Evolutionary conservation across 345 rosid species (phyloP), one percentile per base, ranked within the genome.

Genomic region (Raphanus sativus): DNA sequence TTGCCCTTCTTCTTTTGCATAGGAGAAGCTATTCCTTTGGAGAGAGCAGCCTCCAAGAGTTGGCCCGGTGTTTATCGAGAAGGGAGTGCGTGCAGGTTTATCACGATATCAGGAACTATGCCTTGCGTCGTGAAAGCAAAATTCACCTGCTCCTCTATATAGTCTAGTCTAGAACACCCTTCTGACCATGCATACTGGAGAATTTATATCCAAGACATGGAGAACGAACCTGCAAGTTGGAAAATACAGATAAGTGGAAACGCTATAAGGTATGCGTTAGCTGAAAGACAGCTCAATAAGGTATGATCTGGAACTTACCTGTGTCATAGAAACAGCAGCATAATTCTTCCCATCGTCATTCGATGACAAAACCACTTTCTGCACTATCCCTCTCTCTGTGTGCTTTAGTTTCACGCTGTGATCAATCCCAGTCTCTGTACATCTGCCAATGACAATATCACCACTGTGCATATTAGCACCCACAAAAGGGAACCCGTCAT

Each of bases 131-230:
- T 95, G 84, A 95, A 95, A 60, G 92, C 94, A 70, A 95, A 89
- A 80, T 95, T 92, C 82, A 88, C 96, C 54, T 91, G 96, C n/a
- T 93, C 82, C 86, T 89, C 98, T 69, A 95, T 50, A 75, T 84
- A 91, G 61, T 97, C 21, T 21, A 21, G 21, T 21, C 99, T 26
- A 95, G 84, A 34, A 95, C 99, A 77, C 98, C 99, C 84, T 95
- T 95, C 69, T 92, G 97, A 59, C 99, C 98, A 76, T 92, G 99
- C 98, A 95, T 92, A 83, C 99, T 92, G 2, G 96, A 93, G 68
- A 95, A 92, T 79, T 92, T 95, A 83, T 95, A 97, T 59, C 99
- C 99, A 17, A 89, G 94, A 80, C 89, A 83, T 0, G 99, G 97
- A 36, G 90, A 79, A 16, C 98, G 92, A 73, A 95, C 90, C 97